Evolutionary conservation across 805 yeast species (phyloP).

Genomic region (Yamadazyma ubonensis): DNA sequence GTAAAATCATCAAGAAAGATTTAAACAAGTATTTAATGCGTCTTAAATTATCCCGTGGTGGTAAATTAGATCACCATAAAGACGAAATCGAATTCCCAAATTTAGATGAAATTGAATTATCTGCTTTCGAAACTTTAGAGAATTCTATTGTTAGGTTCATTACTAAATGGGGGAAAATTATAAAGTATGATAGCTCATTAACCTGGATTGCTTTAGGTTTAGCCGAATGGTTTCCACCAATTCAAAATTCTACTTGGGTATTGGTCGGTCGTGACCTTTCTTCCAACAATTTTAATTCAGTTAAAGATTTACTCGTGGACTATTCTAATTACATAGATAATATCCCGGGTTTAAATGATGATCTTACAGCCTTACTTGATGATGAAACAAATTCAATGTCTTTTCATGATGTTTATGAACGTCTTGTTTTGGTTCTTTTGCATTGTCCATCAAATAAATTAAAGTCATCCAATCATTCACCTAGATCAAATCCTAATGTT

Average conservation of each 20-base stretch:
- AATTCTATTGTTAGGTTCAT: slow-evolving; percentile 62
- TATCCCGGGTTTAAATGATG: slow-evolving; percentile 23
- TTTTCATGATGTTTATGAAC: slow-evolving; percentile 70
- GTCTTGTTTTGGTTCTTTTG: slow-evolving; percentile 69
- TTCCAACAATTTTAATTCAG: slow-evolving; percentile 22
- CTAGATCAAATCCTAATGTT: neutral
- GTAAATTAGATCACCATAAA: neutral
- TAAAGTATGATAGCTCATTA: slow-evolving; percentile 77
- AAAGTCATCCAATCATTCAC: slow-evolving; percentile 30
- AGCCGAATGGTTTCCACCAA: slow-evolving; percentile 86
- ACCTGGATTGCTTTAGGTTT: slow-evolving; percentile 86
- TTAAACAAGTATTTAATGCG: slow-evolving; percentile 59
- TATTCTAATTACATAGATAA: slow-evolving; percentile 38
- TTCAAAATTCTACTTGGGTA: slow-evolving; percentile 52
- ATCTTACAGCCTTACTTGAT: slow-evolving; percentile 22
- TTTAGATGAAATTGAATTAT: slow-evolving; percentile 22
- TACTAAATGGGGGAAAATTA: slow-evolving; percentile 72
- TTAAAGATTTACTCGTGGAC: slow-evolving; percentile 36
- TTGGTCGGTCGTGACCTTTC: slow-evolving; percentile 51
- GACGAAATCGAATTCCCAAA: slow-evolving; percentile 25
- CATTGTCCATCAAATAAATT: slow-evolving; percentile 69
- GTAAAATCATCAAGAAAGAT: slow-evolving; percentile 50
- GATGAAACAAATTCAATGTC: slow-evolving; percentile 38
- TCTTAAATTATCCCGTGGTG: slow-evolving; percentile 24
- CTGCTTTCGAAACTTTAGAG: slow-evolving; percentile 56